These are phyloP conservation scores for Viridothelium virens DNA, from an alignment of 495 filamentous ascomycete species.

Conservation along the genomic window DNA sequence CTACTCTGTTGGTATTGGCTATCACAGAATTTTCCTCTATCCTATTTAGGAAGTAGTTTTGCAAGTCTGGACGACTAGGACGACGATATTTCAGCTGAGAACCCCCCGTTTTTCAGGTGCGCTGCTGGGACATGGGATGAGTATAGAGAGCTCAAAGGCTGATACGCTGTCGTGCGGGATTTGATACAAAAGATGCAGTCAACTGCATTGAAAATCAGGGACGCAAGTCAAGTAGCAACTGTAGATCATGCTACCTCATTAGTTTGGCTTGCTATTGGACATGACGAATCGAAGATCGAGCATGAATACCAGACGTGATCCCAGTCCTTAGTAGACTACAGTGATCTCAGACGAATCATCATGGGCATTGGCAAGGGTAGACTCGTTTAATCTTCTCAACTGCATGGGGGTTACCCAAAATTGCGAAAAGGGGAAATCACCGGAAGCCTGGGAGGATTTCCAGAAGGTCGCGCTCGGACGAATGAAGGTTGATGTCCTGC, in stretches of 20 bases:
- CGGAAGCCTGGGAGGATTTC: constrained; percentile 8
- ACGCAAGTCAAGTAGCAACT: background rate
- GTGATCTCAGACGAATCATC: background rate
- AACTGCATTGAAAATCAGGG: background rate
- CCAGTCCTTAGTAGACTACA: background rate
- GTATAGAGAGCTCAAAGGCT: too few relatives aligned
- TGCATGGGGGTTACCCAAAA: background rate
- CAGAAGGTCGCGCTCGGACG: constrained; percentile 7
- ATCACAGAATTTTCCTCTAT: too few relatives aligned
- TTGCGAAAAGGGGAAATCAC: constrained; percentile 12
- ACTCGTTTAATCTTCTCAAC: background rate
- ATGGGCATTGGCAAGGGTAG: background rate
- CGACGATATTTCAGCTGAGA: too few relatives aligned
- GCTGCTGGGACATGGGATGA: too few relatives aligned
- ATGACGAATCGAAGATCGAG: background rate
- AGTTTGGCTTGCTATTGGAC: constrained; percentile 5
- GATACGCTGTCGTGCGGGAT: too few relatives aligned
- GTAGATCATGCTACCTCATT: background rate
- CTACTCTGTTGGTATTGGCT: too few relatives aligned
- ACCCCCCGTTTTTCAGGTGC: too few relatives aligned
- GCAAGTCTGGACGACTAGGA: too few relatives aligned
- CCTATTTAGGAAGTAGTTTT: too few relatives aligned
- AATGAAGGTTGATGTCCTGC: constrained; percentile 7
- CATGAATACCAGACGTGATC: background rate
- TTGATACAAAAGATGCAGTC: too few relatives aligned